Conservation (phyloP, 352 stramenopile genomes). For the Globisporangium alternatum region DNA sequence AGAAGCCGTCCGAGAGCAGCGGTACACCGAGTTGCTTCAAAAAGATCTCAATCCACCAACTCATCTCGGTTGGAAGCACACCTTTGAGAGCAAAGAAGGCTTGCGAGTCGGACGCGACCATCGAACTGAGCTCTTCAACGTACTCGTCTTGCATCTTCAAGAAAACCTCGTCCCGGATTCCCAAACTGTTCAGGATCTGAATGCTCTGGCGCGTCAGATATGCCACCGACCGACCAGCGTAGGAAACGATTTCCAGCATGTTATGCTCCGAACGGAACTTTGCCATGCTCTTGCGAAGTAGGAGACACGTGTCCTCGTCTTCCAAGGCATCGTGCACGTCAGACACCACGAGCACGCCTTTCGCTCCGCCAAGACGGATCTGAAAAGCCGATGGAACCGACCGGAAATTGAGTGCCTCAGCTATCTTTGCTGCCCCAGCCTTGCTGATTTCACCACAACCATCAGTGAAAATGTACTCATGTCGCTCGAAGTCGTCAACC, state of each 20-base stretch:
- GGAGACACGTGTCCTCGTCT: slow-evolving; percentile 24
- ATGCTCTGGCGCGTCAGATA: slow-evolving; percentile 81
- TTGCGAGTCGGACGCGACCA: slow-evolving; percentile 49
- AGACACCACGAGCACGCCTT: slow-evolving; percentile 73
- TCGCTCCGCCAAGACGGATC: slow-evolving; percentile 68
- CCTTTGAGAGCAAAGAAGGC: slow-evolving; percentile 53
- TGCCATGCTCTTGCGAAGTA: slow-evolving; percentile 65
- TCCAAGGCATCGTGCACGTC: slow-evolving; percentile 21
- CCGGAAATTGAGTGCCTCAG: slow-evolving; percentile 31
- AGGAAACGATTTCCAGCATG: slow-evolving; percentile 70
- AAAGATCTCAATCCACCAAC: slow-evolving; percentile 39
- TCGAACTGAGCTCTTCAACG: slow-evolving; percentile 42
- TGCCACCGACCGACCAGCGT: slow-evolving; percentile 44
- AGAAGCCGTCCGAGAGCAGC: slow-evolving; percentile 41
- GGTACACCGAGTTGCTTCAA: slow-evolving; percentile 36
- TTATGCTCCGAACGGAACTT: slow-evolving; percentile 64
- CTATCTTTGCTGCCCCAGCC: slow-evolving; percentile 35
- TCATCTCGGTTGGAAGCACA: slow-evolving; percentile 28
- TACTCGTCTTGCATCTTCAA: slow-evolving; percentile 71
- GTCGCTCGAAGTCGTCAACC: slow-evolving; percentile 40
- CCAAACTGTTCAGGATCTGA: slow-evolving; percentile 57
- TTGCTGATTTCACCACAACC: slow-evolving; percentile 64
- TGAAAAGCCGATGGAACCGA: slow-evolving; percentile 65
- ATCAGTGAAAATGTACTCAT: slow-evolving; percentile 61
- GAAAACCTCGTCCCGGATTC: slow-evolving; percentile 59